These are phyloP conservation scores for Aspergillus costaricaensis DNA, from an alignment of 2,329 filamentous ascomycete species.

Conservation along the genomic window DNA sequence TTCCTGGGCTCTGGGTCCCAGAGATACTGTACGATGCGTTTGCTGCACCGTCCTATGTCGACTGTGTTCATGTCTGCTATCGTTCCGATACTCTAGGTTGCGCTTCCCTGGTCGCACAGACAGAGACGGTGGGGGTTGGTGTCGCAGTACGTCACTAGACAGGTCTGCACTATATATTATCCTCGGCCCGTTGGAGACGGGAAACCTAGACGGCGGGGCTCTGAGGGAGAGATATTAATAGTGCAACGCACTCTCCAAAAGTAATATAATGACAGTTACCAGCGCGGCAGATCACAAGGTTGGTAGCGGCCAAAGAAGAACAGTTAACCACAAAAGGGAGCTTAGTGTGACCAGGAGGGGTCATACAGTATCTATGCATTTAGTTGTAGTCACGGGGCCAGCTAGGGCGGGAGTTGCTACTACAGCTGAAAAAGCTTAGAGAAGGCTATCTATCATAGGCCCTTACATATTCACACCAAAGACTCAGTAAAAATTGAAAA, in stretches of 20 bases:
- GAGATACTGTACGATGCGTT: conserved; percentile 84
- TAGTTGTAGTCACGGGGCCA: not conserved
- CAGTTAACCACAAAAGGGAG: not conserved
- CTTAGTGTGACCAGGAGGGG: not conserved
- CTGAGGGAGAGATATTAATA: not conserved
- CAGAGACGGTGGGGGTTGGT: not conserved
- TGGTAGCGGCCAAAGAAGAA: not conserved
- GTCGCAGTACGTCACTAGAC: not conserved
- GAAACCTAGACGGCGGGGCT: not conserved
- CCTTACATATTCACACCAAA: too few relatives aligned
- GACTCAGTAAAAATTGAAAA: too few relatives aligned
- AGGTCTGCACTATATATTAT: not conserved
- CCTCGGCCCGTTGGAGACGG: not conserved
- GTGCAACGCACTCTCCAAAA: not conserved
- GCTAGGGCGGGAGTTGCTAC: not conserved
- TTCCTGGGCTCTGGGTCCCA: conserved; percentile 90
- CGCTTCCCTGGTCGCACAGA: not conserved
- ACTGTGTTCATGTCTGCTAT: conserved; percentile 60
- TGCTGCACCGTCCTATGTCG: conserved; percentile 75
- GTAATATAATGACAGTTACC: not conserved
- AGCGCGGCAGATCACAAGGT: not conserved
- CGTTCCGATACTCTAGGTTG: not conserved
- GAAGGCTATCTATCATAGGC: not conserved
- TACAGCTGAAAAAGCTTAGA: not conserved
- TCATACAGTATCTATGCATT: not conserved